Evolutionary conservation across 73 alveolate species (phyloP).

Genomic region (Paramecium octaurelia): DNA sequence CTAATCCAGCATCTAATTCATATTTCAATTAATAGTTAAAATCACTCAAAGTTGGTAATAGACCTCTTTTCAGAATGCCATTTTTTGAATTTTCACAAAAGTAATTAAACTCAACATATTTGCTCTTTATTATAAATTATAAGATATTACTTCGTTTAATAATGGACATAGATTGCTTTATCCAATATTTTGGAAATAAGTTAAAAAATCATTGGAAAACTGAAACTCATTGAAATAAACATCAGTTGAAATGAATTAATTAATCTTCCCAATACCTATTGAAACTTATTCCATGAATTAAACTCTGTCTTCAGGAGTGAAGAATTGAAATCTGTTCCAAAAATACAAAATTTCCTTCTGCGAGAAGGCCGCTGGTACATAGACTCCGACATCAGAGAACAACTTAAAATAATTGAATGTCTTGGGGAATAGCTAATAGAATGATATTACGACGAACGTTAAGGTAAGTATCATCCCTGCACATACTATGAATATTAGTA

Average conservation of each 20-base stretch:
- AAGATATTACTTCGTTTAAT: not conserved
- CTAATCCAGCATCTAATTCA: not conserved
- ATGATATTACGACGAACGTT: not conserved
- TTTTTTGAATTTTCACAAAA: not conserved
- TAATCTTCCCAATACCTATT: not conserved
- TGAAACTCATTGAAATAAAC: not conserved
- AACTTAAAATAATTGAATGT: not conserved
- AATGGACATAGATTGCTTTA: not conserved
- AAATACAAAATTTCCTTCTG: not conserved
- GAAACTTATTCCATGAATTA: not conserved
- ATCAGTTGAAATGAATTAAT: not conserved
- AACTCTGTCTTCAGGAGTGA: not conserved
- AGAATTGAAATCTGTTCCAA: not conserved
- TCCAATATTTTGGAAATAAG: not conserved
- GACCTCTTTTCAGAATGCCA: not conserved
- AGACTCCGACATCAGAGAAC: not conserved
- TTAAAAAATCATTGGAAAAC: not conserved
- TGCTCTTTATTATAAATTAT: not conserved
- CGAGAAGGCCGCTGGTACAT: not conserved
- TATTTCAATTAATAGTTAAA: not conserved
- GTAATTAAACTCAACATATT: not conserved
- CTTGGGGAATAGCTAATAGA: not conserved
- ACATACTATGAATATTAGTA: not conserved
- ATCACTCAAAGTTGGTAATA: not conserved
- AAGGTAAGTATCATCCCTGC: not conserved